A percentile compares a stretch with the other conserved stretches of the same genome.
These are phyloP conservation scores for Osmanthus fragrans DNA, from an alignment of 257 asterid species.

Conservation along the genomic window DNA sequence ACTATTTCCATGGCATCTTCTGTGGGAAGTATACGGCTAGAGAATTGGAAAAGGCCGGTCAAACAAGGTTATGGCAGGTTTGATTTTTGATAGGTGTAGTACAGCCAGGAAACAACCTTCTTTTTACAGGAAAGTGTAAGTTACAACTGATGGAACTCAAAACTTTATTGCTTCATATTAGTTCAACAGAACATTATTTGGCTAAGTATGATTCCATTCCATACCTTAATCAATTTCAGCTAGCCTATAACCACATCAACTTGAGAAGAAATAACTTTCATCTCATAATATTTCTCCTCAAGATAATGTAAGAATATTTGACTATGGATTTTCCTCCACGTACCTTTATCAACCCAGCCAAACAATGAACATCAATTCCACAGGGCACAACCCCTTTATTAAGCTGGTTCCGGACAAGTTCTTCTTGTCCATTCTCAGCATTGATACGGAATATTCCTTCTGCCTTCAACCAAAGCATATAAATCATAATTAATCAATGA, in stretches of 20 bases:
- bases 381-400: constrained; percentile 65
- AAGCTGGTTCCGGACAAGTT: constrained; percentile 59
- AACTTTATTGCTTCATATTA: neutral
- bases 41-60: neutral
- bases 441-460: constrained; percentile 89
- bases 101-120: neutral
- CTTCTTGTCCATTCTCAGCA: constrained; percentile 72
- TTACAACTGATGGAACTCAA: neutral
- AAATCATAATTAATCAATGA: neutral
- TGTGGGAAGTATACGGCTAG: neutral
- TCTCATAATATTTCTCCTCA: neutral
- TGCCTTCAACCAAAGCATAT: constrained; percentile 44
- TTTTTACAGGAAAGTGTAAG: neutral
- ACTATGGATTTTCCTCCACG: neutral
- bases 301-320: neutral
- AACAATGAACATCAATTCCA: constrained; percentile 82
- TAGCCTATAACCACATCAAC: neutral
- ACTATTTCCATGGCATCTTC: neutral
- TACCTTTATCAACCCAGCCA: constrained; percentile 91
- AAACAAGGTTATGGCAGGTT: neutral
- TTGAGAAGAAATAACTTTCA: neutral
- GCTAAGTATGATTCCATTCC: neutral
- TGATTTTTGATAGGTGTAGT: neutral
- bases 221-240: neutral
- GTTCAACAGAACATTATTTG: neutral